phyloP scores from a whole-genome alignment of 2,329 filamentous ascomycete genomes.

The Colletotrichum gigasporum region DNA sequence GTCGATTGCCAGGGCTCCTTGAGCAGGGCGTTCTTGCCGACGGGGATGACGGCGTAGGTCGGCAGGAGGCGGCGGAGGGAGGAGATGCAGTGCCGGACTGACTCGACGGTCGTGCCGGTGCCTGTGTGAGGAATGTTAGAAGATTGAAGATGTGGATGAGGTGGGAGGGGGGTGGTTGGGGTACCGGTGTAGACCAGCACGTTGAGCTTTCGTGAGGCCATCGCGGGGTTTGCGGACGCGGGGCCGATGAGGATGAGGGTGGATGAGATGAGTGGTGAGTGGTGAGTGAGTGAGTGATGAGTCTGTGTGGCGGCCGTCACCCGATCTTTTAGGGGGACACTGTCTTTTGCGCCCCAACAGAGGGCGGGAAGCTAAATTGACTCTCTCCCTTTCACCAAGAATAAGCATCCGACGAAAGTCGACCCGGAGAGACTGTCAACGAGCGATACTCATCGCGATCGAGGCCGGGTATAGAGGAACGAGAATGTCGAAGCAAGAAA shows the following conservation, averaged over 20 bases:
- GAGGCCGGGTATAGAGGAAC: not conserved
- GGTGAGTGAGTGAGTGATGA: not conserved
- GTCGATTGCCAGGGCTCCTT: constrained; percentile 91
- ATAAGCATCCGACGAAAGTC: not conserved
- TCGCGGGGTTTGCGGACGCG: constrained; percentile 43
- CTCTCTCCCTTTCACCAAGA: constrained; percentile 4
- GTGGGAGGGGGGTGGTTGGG: constrained; percentile 39
- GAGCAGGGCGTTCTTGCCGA: constrained; percentile 80
- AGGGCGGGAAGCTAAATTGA: constrained; percentile 1
- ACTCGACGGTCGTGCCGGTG: constrained; percentile 85
- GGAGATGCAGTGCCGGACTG: constrained; percentile 88
- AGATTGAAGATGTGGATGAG: constrained; percentile 38
- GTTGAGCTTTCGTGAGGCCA: constrained; percentile 81
- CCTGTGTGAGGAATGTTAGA: constrained; percentile 63
- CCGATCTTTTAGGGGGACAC: constrained; percentile 17
- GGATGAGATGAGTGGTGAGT: constrained; percentile 9
- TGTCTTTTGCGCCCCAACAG: constrained; percentile 18
- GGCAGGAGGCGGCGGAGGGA: constrained; percentile 86
- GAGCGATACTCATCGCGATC: not conserved
- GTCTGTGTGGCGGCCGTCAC: not conserved
- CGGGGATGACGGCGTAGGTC: constrained; percentile 90
- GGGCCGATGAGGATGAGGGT: constrained; percentile 15
- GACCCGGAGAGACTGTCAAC: not conserved
- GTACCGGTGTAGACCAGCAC: constrained; percentile 95
- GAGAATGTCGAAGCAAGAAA: constrained; percentile 66